Base-by-base conservation (phyloP, 768 basidiomycete species). In the Agaricus sinodeliciosus region DNA sequence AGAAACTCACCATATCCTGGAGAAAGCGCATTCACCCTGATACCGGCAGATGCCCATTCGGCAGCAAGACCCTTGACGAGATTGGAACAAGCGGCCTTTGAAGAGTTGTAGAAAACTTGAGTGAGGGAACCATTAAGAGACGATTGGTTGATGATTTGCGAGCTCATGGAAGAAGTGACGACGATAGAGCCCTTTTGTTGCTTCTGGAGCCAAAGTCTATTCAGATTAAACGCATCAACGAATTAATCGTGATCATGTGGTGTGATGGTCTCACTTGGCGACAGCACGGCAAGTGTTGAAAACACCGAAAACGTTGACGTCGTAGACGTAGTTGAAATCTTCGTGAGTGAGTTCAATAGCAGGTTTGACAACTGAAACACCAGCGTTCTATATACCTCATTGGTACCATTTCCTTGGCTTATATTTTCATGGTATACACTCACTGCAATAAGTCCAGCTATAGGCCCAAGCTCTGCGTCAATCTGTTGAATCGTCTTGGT, bases 31-130 rank as follows among this genome's bases (percentile, higher is more conserved):
- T 86, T 86, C 1, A 82, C 80, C 6, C 81, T 70, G 43, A 86
- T 84, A 5, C 61, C 63, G 46, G 72, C 55, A 19, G 63, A 58
- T 0, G 79, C 78, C 82, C 84, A 85, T 62, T 86, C 84, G 0
- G 80, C 74, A 3, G 84, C 84, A 5, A 85, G 69, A 1, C 76
- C 79, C 57, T 77, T 82, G 1, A 70, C 63, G 3, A 85, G 68
- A 53, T 76, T 76, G 9, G 78, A 76, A 0, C 82, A 82, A 5
- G 82, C 84, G 0, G 78, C 83, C 65, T 85, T 86, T 42, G 83
- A 85, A 0, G 83, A 82, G 60, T 85, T 85, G 62, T 85, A 85
- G 59, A 73, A 74, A 7, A 75, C 81, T 66, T 83, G 83, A 9
- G 74, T 77, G 42, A 83, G 63, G 3, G 81, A 68, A 57, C 71